Evolutionary conservation across 2,329 filamentous ascomycete genomes (phyloP).

Genomic region (Aspergillus quadrilineatus): DNA sequence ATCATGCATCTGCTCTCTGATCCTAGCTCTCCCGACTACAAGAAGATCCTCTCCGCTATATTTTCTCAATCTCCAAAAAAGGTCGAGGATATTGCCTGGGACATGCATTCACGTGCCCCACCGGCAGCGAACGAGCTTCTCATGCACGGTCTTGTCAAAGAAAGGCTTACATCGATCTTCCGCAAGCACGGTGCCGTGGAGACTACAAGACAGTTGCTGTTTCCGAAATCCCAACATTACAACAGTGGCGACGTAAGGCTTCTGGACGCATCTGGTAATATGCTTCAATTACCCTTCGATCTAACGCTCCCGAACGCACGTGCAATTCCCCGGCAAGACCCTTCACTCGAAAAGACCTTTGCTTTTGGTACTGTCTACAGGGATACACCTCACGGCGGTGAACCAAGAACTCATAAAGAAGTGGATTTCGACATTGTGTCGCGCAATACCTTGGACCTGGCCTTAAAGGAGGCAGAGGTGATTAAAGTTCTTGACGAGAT

Average conservation of each 20-base stretch:
- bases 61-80: constrained; percentile 75
- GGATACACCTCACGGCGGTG: constrained; percentile 72
- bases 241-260: constrained; percentile 71
- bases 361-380: constrained; percentile 87
- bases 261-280: constrained; percentile 78
- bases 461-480: constrained; percentile 87
- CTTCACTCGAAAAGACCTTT: constrained; percentile 72
- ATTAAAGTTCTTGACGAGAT: constrained; percentile 95
- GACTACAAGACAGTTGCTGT: constrained; percentile 68
- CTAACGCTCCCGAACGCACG: constrained; percentile 86
- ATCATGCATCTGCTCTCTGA: constrained; percentile 74
- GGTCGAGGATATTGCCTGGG: constrained; percentile 78
- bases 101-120: constrained; percentile 61
- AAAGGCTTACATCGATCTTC: constrained; percentile 74
- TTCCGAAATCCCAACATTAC: constrained; percentile 81
- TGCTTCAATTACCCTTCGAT: constrained; percentile 92
- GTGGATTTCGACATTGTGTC: constrained; percentile 98
- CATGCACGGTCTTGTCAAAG: constrained; percentile 70
- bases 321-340: constrained; percentile 67
- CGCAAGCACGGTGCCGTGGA: constrained; percentile 87
- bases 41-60: constrained; percentile 81
- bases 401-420: constrained; percentile 79
- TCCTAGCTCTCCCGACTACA: constrained; percentile 80
- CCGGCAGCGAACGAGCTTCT: constrained; percentile 57
- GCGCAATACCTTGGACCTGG: constrained; percentile 73